Conservation (phyloP, 108 stramenopile species). For the Skeletonema costatum region DNA sequence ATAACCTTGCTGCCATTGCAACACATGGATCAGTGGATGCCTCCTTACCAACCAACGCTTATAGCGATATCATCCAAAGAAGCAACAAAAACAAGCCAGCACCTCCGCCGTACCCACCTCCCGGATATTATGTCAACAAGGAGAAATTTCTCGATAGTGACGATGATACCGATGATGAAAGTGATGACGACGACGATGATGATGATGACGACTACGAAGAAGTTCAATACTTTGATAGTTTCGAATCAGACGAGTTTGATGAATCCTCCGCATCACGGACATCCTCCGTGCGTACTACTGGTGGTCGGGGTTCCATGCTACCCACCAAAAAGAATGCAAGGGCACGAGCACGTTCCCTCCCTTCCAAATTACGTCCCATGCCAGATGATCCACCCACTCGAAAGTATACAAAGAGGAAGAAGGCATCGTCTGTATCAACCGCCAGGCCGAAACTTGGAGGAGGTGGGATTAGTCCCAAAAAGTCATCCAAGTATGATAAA, state of each 20-base stretch:
- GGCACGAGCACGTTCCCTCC: neutral
- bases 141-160: conserved; percentile 4
- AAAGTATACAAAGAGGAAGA: neutral
- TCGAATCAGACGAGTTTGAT: neutral
- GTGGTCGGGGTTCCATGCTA: neutral
- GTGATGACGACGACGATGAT: neutral
- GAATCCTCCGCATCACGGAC: neutral
- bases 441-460: neutral
- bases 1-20: too few relatives aligned
- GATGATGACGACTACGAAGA: neutral
- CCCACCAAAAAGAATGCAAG: neutral
- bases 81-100: neutral
- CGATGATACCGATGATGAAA: neutral
- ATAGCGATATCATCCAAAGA: neutral
- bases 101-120: neutral
- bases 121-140: neutral
- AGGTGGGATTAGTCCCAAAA: neutral
- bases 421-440: neutral
- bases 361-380: neutral
- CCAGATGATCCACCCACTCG: neutral
- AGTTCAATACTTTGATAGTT: neutral
- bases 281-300: neutral
- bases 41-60: neutral
- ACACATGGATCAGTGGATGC: neutral
- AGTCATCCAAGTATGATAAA: neutral